A percentile compares a stretch with the other conserved stretches of the same genome.
These are phyloP conservation scores for Phenoliferia sp. DNA, from an alignment of 1,284 basidiomycete genomes.

Conservation along the genomic window DNA sequence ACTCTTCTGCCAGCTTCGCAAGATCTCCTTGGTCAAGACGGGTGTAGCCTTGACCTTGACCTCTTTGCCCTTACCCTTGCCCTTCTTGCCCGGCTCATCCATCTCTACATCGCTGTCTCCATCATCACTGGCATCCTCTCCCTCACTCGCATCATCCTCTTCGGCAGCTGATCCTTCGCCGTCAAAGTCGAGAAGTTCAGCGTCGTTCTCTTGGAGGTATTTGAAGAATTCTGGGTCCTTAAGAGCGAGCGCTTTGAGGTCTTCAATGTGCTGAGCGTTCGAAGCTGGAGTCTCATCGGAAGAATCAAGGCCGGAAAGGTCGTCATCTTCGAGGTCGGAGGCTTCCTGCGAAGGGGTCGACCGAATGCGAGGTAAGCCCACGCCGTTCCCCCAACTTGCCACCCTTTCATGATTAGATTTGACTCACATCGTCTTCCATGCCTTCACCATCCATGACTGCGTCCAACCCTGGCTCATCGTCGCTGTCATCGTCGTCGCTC, in stretches of 20 bases:
- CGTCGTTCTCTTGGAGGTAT: conserved; percentile 93
- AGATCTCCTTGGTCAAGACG: conserved; percentile 64
- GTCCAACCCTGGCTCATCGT: conserved; percentile 55
- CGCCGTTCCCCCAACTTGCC: neutral
- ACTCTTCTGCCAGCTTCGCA: conserved; percentile 84
- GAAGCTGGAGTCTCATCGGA: conserved; percentile 33
- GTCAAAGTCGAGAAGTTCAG: conserved; percentile 74
- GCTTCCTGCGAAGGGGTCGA: conserved; percentile 5
- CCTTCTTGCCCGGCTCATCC: conserved; percentile 51
- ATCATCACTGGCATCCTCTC: conserved; percentile 11
- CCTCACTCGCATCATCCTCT: conserved; percentile 29
- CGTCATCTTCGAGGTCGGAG: conserved; percentile 30
- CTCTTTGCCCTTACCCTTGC: conserved; percentile 44
- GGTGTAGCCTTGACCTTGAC: conserved; percentile 38
- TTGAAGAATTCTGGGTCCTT: conserved; percentile 99
- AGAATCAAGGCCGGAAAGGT: conserved; percentile 25
- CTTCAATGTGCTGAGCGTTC: conserved; percentile 55
- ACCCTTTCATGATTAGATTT: conserved; percentile 36
- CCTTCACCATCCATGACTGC: conserved; percentile 73
- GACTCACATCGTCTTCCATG: conserved; percentile 55
- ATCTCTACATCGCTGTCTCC: conserved; percentile 45
- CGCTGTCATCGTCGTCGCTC: conserved; percentile 48
- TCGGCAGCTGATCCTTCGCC: conserved; percentile 37
- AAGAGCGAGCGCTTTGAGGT: conserved; percentile 85
- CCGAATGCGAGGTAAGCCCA: neutral